Evolutionary conservation across 352 stramenopile genomes (phyloP).

Genomic region (Aphanomyces invadans): DNA sequence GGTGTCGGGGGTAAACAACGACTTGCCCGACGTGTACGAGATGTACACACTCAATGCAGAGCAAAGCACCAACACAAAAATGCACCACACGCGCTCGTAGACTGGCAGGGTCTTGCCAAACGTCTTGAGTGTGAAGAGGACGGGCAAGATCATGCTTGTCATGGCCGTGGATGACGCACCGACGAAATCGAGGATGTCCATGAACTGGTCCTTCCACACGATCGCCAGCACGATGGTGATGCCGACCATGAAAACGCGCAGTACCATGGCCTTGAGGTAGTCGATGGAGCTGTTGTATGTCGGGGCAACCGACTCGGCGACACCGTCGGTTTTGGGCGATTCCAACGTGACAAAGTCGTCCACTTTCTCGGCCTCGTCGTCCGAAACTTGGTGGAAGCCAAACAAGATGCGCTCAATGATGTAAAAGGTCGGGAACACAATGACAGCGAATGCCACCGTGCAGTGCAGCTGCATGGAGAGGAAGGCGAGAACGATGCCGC

Average conservation of each 20-base stretch:
- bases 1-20: constrained; percentile 26
- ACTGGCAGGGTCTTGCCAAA: constrained; percentile 26
- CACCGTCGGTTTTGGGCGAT: too few relatives aligned
- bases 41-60: constrained; percentile 26
- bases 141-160: constrained; percentile 30
- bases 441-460: constrained; percentile 27
- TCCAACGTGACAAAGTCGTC: too few relatives aligned
- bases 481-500: constrained; percentile 25
- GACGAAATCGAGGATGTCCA: constrained; percentile 28
- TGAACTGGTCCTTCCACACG: constrained; percentile 38
- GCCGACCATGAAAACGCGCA: constrained; percentile 31
- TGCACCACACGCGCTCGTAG: constrained; percentile 24
- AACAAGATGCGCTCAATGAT: constrained; percentile 28
- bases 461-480: constrained; percentile 27
- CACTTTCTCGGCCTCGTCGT: not conserved
- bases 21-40: constrained; percentile 31
- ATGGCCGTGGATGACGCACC: constrained; percentile 30
- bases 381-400: constrained; percentile 25
- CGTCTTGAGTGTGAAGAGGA: constrained; percentile 31
- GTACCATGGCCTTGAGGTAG: constrained; percentile 20
- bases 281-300: constrained; percentile 4
- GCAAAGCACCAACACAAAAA: constrained; percentile 28
- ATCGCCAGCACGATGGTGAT: constrained; percentile 43
- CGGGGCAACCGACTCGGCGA: too few relatives aligned
- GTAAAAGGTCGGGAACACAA: constrained; percentile 27